Base-by-base conservation (phyloP, 169 alveolate genomes). In the Cryptosporidium sp. region DNA sequence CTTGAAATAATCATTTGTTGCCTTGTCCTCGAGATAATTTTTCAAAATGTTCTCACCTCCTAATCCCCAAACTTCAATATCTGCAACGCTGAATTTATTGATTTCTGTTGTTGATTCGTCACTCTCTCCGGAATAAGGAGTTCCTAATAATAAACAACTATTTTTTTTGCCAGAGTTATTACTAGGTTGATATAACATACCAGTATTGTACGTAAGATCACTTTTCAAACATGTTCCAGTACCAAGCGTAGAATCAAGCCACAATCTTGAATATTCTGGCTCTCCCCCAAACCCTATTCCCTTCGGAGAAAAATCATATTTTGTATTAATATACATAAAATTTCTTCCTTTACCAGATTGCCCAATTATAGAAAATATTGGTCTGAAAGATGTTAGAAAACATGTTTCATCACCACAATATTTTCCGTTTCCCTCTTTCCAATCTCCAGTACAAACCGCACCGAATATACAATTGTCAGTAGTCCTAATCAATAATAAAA, bases 271-370 rank as follows among this genome's bases (percentile, higher is more conserved):
- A 65, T 80, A 80, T 39, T 80, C 80, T 16, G 89, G 89, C 8
- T 62, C 89, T 29, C 89, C 89, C 5, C 89, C 89, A 65, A 80
- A 80, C 29, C 89, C 89, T 26, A 80, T 59, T 23, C 89, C 89
- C 62, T 80, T 80, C 18, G 89, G 89, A 39, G 89, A 80, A 80
- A 80, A 80, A 23, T 65, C 80, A 80, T 80, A 80, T 21, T 65
- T 80, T 1, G 89, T 61, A 41, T 80, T 80, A 16, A 80, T 41
- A 31, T 80, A 80, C 89, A 80, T 80, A 65, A 80, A 80, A 50
- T 65, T 80, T 26, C 89, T 59, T 14, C 75, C 89, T 26, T 43
- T 80, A 9, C 89, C 89, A 43, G 89, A 45, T 48, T 80, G 89
- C 7, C 65, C 35, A 43, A 80, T 62, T 31, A 80, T 65, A 9